Evolutionary conservation across 441 rosid species (phyloP), one percentile per base, ranked within the genome.

Genomic region (Breynia disticha): DNA sequence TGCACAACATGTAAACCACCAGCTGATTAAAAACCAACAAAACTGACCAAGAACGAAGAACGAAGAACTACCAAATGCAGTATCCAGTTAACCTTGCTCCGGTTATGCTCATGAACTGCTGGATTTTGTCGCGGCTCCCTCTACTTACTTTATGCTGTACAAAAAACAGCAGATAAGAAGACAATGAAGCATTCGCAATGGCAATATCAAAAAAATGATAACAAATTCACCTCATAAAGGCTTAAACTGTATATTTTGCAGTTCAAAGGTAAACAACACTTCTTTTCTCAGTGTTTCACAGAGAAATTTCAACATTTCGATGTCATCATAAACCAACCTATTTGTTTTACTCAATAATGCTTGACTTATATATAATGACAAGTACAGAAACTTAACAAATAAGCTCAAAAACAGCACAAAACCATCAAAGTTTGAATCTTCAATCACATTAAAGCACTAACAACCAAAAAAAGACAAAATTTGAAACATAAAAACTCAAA

Each of bases 41-140:
- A 39, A 39, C 15, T n/a, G n/a, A 39, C 2, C 2, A 10, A 10
- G 11, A 4, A 8, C 15, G 43, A 9, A 13, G 11, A 8, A 9
- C 2, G 35, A 8, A 14, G 7, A 44, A 50, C 46, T 41, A 59
- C 32, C 32, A 2, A 24, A 2, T 24, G 22, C 55, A 18, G 22
- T 5, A 42, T n/a, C 12, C 13, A 21, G 20, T 15, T 54, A 77
- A 85, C 98, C 93, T 85, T 51, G 95, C 79, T 59, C 96, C 97
- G 5, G 97, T 87, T 55, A 90, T 84, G 1, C 76, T 71, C 65
- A 83, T 72, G 68, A 90, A 87, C 82, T 87, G 96, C 75, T 85
- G 93, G 63, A 90, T 71, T 66, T 84, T 90, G 61, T 84, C 97
- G 0, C 97, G 95, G 74, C 81, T 72, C 61, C 81, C 79, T 76